Evolutionary conservation across 257 asterid species (phyloP).

Genomic region (Cordia subcordata): DNA sequence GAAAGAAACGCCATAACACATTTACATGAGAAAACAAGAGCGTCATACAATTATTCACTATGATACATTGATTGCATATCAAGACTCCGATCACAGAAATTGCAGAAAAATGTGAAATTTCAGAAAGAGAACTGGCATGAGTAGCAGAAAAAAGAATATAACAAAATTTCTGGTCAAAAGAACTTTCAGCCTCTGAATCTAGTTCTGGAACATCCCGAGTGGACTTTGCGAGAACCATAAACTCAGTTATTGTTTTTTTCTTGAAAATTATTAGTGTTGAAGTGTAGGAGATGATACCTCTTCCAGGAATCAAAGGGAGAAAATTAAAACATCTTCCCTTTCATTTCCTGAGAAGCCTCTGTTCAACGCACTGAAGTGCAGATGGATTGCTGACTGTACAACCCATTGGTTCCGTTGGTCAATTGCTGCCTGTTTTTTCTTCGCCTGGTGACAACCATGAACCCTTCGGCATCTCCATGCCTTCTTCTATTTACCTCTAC

Average conservation of each 20-base stretch:
- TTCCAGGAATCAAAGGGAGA: no score
- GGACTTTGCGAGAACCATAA: neutral
- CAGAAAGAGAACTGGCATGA: no score
- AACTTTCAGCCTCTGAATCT: no score
- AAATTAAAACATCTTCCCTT: neutral
- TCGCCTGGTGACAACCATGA: slow-evolving; percentile 76
- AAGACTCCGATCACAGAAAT: no score
- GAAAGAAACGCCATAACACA: no score
- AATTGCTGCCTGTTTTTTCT: slow-evolving; percentile 81
- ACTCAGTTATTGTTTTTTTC: neutral
- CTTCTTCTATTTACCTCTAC: slow-evolving; percentile 36
- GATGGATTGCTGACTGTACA: slow-evolving; percentile 74
- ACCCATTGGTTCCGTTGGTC: slow-evolving; percentile 55
- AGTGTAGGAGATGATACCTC: no score
- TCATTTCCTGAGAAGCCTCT: neutral
- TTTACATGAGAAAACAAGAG: no score
- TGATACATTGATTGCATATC: no score
- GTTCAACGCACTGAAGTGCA: slow-evolving; percentile 82
- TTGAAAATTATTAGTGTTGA: neutral
- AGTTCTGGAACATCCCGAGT: no score
- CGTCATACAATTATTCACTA: no score
- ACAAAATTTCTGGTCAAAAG: neutral
- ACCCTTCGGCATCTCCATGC: slow-evolving; percentile 77
- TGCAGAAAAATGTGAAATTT: no score
- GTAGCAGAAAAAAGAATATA: neutral